These are phyloP conservation scores for Aspergillus arachidicola DNA, from an alignment of 2,329 filamentous ascomycete species.

Conservation along the genomic window DNA sequence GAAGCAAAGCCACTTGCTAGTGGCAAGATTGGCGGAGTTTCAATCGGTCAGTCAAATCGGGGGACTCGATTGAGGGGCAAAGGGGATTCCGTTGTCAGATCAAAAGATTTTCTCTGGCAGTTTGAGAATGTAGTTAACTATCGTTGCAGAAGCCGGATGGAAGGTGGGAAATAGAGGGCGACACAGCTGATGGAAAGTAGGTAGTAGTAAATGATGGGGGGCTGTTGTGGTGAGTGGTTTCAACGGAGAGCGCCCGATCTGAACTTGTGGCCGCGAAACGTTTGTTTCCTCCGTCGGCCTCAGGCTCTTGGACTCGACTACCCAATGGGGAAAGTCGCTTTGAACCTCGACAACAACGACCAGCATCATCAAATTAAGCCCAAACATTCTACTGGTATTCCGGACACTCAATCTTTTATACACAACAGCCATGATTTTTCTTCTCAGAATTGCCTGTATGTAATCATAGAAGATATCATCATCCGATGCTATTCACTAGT, in stretches of 20 bases:
- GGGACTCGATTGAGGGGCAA: background rate
- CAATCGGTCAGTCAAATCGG: slow-evolving; percentile 16
- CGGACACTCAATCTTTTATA: background rate
- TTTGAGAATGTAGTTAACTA: background rate
- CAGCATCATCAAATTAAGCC: background rate
- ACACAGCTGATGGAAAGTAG: background rate
- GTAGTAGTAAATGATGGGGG: background rate
- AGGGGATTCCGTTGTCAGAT: background rate
- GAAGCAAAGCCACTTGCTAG: slow-evolving; percentile 16
- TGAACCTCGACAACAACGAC: background rate
- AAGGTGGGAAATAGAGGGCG: background rate
- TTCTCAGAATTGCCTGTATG: background rate
- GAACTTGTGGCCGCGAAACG: slow-evolving; percentile 4
- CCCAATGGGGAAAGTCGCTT: slow-evolving; percentile 20
- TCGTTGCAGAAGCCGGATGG: background rate
- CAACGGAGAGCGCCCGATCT: background rate
- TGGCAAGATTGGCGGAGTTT: slow-evolving; percentile 20
- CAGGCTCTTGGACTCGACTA: slow-evolving; percentile 5
- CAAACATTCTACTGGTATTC: background rate
- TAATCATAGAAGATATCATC: background rate
- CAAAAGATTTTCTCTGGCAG: background rate
- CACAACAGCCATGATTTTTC: background rate
- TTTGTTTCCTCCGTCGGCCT: slow-evolving; percentile 2
- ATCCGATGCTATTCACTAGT: background rate
- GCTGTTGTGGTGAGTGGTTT: background rate